These are phyloP conservation scores for Fragosphaeria purpurea DNA, from an alignment of 2,329 filamentous ascomycete genomes.

Conservation along the genomic window DNA sequence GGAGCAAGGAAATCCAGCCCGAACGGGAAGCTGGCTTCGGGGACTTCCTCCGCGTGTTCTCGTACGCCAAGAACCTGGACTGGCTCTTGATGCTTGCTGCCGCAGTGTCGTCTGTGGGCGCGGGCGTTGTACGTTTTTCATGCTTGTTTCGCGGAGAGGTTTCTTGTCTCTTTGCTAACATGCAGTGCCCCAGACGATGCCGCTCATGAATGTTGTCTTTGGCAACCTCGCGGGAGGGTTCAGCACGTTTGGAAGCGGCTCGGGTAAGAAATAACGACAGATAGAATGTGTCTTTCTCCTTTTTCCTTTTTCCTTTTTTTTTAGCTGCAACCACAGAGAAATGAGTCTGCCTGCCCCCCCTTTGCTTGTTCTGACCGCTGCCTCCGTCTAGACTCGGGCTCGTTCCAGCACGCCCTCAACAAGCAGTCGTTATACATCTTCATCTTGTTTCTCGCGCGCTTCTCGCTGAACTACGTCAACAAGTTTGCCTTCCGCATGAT, in stretches of 20 bases:
- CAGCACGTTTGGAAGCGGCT: constrained; percentile 22
- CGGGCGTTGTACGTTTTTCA: constrained; percentile 30
- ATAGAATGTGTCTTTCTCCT: too few species aligned
- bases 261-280: not conserved
- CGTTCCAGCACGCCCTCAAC: constrained; percentile 33
- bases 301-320: too few species aligned
- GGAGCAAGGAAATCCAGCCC: constrained; percentile 20
- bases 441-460: constrained; percentile 58
- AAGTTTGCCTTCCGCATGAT: constrained; percentile 51
- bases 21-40: constrained; percentile 33
- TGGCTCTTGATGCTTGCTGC: constrained; percentile 37
- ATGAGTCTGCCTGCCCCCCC: too few species aligned
- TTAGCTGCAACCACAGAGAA: too few species aligned
- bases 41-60: constrained; percentile 43
- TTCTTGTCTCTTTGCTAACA: not conserved
- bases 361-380: too few species aligned
- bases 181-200: constrained; percentile 32
- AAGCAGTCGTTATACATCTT: constrained; percentile 54
- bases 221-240: constrained; percentile 43
- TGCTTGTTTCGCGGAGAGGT: not conserved
- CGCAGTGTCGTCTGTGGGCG: constrained; percentile 37
- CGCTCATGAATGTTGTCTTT: constrained; percentile 51
- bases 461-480: constrained; percentile 46
- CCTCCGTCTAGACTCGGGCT: constrained; percentile 19
- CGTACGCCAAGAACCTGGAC: constrained; percentile 44